Percentiles rank a stretch among this genome's conserved stretches.
These are phyloP conservation scores for Cercospora nicotianae DNA, from an alignment of 2,329 filamentous ascomycete species.

Conservation along the genomic window DNA sequence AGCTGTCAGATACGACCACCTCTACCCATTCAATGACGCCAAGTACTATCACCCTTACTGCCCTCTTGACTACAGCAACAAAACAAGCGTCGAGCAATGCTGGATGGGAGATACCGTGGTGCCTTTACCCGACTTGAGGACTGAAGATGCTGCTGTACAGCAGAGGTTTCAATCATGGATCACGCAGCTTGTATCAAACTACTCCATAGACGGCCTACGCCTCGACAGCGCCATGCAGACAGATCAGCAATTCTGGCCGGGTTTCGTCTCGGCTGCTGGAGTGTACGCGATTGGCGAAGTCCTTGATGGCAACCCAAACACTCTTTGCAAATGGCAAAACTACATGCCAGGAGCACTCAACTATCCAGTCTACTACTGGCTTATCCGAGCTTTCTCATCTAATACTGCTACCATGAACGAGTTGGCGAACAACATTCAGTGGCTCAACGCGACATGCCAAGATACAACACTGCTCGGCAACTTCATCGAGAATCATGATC, in stretches of 20 bases:
- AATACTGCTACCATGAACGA: conserved; percentile 38
- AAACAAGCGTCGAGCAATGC: conserved; percentile 45
- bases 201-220: conserved; percentile 54
- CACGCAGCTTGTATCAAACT: conserved; percentile 56
- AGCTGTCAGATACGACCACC: conserved; percentile 36
- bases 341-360: conserved; percentile 47
- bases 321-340: conserved; percentile 45
- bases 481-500: conserved; percentile 42
- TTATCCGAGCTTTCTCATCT: conserved; percentile 39
- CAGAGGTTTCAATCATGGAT: conserved; percentile 59
- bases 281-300: conserved; percentile 49
- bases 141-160: conserved; percentile 51
- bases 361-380: conserved; percentile 44
- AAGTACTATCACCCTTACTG: conserved; percentile 56
- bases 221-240: conserved; percentile 42
- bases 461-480: conserved; percentile 41
- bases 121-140: conserved; percentile 61
- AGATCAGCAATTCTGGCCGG: conserved; percentile 41
- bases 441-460: conserved; percentile 36
- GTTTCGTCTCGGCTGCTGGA: conserved; percentile 36
- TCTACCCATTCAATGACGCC: conserved; percentile 43
- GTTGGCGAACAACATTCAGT: conserved; percentile 37
- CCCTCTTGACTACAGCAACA: conserved; percentile 55
- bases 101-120: conserved; percentile 56
- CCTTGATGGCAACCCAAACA: conserved; percentile 39